Conservation (phyloP, 2,329 filamentous ascomycete species). For the Hypoxylon sp. region DNA sequence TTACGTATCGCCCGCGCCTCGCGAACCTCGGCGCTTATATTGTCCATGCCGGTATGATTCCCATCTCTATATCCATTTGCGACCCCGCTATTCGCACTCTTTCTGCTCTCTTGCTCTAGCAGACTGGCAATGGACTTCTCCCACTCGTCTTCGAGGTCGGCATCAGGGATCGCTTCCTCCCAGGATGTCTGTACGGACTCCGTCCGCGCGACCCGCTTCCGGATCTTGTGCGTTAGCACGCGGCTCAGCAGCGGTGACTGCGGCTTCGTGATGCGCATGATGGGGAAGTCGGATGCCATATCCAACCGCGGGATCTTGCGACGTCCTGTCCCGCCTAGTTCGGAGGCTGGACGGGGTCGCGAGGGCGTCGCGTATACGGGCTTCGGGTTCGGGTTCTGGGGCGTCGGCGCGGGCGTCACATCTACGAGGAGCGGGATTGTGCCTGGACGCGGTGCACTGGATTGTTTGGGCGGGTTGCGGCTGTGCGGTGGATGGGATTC, state of each 20-base stretch:
- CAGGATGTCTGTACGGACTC: slow-evolving; percentile 52
- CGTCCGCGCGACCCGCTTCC: slow-evolving; percentile 61
- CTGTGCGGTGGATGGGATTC: slow-evolving; percentile 36
- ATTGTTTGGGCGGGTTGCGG: slow-evolving; percentile 37
- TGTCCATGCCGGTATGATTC: slow-evolving; percentile 3
- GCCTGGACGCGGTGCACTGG: slow-evolving; percentile 41
- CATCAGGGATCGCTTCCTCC: slow-evolving; percentile 53
- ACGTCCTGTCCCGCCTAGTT: slow-evolving; percentile 62
- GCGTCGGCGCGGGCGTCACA: slow-evolving; percentile 51
- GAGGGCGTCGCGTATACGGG: slow-evolving; percentile 63
- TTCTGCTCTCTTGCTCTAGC: slow-evolving; percentile 14
- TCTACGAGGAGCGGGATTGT: slow-evolving; percentile 54
- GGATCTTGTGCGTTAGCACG: slow-evolving; percentile 68
- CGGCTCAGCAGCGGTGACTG: slow-evolving; percentile 73
- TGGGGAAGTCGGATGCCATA: slow-evolving; percentile 70
- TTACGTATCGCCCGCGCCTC: slow-evolving; percentile 5
- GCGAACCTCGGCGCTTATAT: not conserved
- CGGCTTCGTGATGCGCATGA: slow-evolving; percentile 77
- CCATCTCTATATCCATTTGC: not conserved
- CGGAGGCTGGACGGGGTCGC: slow-evolving; percentile 64
- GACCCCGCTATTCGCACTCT: not conserved
- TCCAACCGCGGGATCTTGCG: slow-evolving; percentile 73
- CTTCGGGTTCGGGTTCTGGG: slow-evolving; percentile 55
- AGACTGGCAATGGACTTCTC: slow-evolving; percentile 38
- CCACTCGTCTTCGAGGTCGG: slow-evolving; percentile 61